phyloP scores from a whole-genome alignment of 257 asterid species.

The Ballota nigra region DNA sequence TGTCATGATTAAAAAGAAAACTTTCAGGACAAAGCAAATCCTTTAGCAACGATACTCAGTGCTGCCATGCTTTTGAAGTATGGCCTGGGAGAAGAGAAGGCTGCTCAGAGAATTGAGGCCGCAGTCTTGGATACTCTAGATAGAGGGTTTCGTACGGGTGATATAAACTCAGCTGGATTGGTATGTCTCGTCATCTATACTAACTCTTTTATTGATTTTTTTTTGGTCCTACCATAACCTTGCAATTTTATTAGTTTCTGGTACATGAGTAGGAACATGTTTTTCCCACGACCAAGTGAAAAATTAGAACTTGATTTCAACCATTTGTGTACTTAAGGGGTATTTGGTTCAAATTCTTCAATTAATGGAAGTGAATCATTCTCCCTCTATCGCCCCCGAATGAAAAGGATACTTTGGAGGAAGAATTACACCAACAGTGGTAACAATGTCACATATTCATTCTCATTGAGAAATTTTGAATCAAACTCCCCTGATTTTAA shows the following conservation, averaged over 20 bases:
- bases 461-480: no score
- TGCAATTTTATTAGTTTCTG: not conserved
- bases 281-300: not conserved
- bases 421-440: no score
- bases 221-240: not conserved
- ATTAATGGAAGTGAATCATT: no score
- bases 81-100: constrained; percentile 90
- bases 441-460: no score
- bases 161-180: constrained; percentile 72
- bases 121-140: constrained; percentile 78
- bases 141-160: constrained; percentile 90
- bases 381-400: no score
- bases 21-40: constrained; percentile 95
- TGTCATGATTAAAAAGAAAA: not conserved
- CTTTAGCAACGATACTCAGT: constrained; percentile 83
- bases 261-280: not conserved
- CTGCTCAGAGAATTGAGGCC: constrained; percentile 85
- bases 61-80: constrained; percentile 96
- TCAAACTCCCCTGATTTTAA: not conserved
- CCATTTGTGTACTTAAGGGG: no score
- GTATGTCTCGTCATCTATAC: constrained; percentile 35
- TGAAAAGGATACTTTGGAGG: no score
- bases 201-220: not conserved
- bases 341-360: no score
- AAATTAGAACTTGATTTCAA: no score